These are phyloP conservation scores for Metrosideros polymorpha DNA, from an alignment of 441 rosid species.

Conservation along the genomic window DNA sequence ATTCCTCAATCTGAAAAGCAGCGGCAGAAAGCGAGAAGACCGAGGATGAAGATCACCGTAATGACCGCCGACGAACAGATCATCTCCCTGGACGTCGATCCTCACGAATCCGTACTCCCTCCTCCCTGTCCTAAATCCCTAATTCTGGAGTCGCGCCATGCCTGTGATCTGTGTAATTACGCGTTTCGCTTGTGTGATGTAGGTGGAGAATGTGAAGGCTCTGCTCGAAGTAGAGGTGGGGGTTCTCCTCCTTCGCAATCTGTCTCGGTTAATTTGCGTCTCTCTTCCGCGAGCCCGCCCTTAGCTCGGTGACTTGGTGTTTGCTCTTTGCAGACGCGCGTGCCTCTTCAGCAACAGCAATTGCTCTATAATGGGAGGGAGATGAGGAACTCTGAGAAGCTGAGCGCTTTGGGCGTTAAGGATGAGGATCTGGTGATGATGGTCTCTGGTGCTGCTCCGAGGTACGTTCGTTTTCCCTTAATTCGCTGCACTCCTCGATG, in stretches of 20 bases:
- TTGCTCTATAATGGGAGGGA: constrained; percentile 79
- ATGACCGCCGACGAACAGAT: constrained; percentile 91
- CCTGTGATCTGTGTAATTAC: background rate
- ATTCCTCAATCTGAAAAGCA: background rate
- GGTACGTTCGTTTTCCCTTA: constrained; percentile 18
- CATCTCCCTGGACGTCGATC: constrained; percentile 72
- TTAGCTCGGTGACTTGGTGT: background rate
- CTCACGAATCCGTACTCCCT: constrained; percentile 61
- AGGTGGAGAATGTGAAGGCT: constrained; percentile 96
- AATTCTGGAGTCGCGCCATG: background rate
- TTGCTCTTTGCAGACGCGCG: constrained; percentile 49
- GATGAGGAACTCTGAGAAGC: constrained; percentile 62
- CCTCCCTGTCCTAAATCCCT: constrained; percentile 1
- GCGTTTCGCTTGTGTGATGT: background rate
- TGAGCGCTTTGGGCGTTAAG: constrained; percentile 79
- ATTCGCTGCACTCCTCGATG: background rate
- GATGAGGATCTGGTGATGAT: constrained; percentile 92
- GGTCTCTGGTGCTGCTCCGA: constrained; percentile 45
- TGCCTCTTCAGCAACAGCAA: constrained; percentile 84
- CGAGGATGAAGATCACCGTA: constrained; percentile 71
- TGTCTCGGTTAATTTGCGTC: background rate
- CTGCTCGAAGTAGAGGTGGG: constrained; percentile 91
- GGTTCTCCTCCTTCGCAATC: background rate
- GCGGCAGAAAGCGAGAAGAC: background rate
- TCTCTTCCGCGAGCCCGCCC: background rate